Evolutionary conservation across 2,329 filamentous ascomycete species (phyloP).

Genomic region (Hypocreales sp.): DNA sequence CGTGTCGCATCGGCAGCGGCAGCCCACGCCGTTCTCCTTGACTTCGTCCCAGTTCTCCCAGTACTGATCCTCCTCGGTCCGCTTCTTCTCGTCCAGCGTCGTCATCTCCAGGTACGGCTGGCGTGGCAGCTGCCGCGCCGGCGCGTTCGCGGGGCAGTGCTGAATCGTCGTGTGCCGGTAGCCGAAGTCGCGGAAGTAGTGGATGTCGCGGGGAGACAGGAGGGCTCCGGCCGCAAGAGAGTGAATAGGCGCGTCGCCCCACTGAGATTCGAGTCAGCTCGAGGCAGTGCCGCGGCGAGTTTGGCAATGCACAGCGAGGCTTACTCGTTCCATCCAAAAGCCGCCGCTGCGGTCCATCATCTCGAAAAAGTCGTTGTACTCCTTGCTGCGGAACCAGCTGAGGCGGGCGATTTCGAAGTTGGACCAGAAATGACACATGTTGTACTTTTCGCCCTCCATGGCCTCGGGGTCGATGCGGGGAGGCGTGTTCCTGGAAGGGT

Average conservation of each 20-base stretch:
- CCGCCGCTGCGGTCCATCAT: slow-evolving; percentile 98
- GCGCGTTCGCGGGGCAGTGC: slow-evolving; percentile 93
- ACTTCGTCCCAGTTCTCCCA: slow-evolving; percentile 79
- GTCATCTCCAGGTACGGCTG: slow-evolving; percentile 71
- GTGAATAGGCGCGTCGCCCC: slow-evolving; percentile 97
- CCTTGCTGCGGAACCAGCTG: slow-evolving; percentile 92
- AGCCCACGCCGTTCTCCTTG: slow-evolving; percentile 93
- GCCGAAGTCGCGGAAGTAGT: slow-evolving; percentile 98
- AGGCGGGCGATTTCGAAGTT: slow-evolving; percentile 96
- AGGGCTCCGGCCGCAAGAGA: slow-evolving; percentile 88
- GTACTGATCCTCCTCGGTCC: slow-evolving; percentile 86
- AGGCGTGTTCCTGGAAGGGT: slow-evolving; percentile 54
- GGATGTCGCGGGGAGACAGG: slow-evolving; percentile 67
- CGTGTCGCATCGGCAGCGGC: slow-evolving; percentile 89
- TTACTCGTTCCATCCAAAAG: slow-evolving; percentile 97
- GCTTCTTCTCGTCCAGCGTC: slow-evolving; percentile 65
- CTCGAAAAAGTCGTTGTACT: slow-evolving; percentile 95
- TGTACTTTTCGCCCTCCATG: slow-evolving; percentile 97
- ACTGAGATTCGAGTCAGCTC: too few relatives aligned
- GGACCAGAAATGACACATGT: slow-evolving; percentile 99
- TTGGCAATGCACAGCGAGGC: too few relatives aligned
- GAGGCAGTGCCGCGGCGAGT: too few relatives aligned
- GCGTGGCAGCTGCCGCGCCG: slow-evolving; percentile 67
- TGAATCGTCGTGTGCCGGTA: slow-evolving; percentile 98
- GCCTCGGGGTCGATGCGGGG: slow-evolving; percentile 75